A percentile compares a stretch with the other conserved stretches of the same genome.
phyloP scores from a whole-genome alignment of 805 yeast species.

The Lachancea sp. region DNA sequence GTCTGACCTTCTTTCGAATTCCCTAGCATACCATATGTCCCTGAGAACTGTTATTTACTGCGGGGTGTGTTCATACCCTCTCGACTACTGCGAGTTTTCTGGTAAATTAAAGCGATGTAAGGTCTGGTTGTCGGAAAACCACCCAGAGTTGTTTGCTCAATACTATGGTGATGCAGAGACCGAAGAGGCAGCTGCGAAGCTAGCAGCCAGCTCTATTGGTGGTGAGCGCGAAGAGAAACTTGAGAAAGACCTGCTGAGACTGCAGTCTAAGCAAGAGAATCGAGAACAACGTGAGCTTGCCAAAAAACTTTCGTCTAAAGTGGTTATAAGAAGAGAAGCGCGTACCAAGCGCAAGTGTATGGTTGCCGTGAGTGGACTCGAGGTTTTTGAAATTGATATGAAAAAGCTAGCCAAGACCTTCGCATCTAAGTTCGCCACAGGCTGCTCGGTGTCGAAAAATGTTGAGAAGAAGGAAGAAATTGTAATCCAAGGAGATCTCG shows the following conservation, averaged over 20 bases:
- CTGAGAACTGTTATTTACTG: conserved; percentile 54
- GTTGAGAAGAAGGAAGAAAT: conserved; percentile 91
- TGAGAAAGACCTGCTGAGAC: conserved; percentile 73
- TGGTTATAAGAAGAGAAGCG: conserved; percentile 77
- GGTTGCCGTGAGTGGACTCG: conserved; percentile 80
- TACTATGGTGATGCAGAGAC: conserved; percentile 50
- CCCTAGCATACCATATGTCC: conserved; percentile 13
- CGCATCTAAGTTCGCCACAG: conserved; percentile 92
- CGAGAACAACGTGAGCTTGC: conserved; percentile 79
- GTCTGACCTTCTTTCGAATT: too few relatives aligned
- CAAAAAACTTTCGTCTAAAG: conserved; percentile 72
- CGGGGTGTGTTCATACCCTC: conserved; percentile 77
- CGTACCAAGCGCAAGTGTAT: conserved; percentile 85
- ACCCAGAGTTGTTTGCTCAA: conserved; percentile 49
- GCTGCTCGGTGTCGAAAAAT: conserved; percentile 84
- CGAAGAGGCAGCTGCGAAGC: conserved; percentile 27
- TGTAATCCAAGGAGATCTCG: conserved; percentile 89
- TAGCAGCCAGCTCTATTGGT: conserved; percentile 53
- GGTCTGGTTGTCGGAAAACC: conserved; percentile 62
- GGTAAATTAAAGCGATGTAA: conserved; percentile 75
- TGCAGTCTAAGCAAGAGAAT: conserved; percentile 79
- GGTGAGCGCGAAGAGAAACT: conserved; percentile 77
- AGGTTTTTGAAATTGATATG: conserved; percentile 81
- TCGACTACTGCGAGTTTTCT: conserved; percentile 90
- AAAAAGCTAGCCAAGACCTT: conserved; percentile 88